Base-by-base conservation (phyloP, 2,329 filamentous ascomycete species). In the Xylaria sp. region DNA sequence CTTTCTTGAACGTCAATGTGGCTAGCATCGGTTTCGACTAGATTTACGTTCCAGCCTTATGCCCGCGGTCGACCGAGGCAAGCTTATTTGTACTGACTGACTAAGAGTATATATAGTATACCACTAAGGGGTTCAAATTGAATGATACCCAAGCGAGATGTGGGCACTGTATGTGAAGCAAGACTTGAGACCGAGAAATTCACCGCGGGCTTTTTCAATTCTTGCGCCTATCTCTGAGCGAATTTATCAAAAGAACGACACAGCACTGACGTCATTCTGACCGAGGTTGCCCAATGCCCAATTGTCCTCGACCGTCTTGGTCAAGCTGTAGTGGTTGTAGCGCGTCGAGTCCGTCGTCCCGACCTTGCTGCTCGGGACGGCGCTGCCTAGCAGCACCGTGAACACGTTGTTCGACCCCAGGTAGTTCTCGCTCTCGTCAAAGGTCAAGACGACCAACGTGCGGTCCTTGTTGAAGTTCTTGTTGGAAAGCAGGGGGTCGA, bases 401-500 rank as follows among this genome's bases (percentile, higher is more conserved):
- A 74, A 72, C 23, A 78, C 76, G 7, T 70, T 63, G 53, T 78
- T 77, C 17, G 63, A 33, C 3, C 59, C 65, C 1, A 74, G 15
- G 62, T 75, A 74, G 53, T 68, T 76, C 59, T 77, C 73, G 62
- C 71, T 71, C 64, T 77, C 77, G 48, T 77, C 77, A 60, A 77
- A 78, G 0, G 76, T 77, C 59, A 77, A 57, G 26, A 77, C 60
- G 44, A 77, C 51, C 0, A 78, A 59, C 6, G 75, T 78, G 28
- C 81, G 79, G 63, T 73, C 70, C 15, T 66, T 70, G 81, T 84
- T 85, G 74, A 77, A 77, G 40, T 73, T 73, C 65, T 80, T 31
- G 60, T 78, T 71, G 0, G 70, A 66, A 1, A 78, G 69, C 11
- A 77, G 71, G 6, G 76, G 76, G 5, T 71, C 71, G 33, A 78